Evolutionary conservation across 2,329 filamentous ascomycete genomes (phyloP), one percentile per base, ranked within the genome.

Genomic region (Thielaviopsis ethacetica): DNA sequence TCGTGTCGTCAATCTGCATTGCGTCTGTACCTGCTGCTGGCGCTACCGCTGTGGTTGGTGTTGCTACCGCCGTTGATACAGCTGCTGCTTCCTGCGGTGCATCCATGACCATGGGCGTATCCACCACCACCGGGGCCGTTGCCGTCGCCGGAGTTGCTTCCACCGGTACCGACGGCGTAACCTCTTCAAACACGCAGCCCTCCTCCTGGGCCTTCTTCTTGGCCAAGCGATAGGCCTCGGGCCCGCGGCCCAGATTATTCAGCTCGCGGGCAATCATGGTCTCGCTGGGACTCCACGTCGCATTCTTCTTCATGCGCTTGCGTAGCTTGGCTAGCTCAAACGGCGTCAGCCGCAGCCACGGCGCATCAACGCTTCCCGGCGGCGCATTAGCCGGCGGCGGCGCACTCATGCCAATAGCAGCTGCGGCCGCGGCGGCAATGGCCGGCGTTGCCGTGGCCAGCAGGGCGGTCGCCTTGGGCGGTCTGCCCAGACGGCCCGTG

Each of bases 281-380:
- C 65, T 88, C 85, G 63, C 86, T 91, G 0, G 88, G 88, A 2
- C 81, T 83, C 88, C 88, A 93, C 4, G 87, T 84, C 0, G 87
- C 85, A 66, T 93, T 93, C 76, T 93, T 93, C 78, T 93, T 93
- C 88, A 93, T 93, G 19, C 85, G 79, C 71, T 93, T 93, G 62
- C 88, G 76, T 7, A 93, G 75, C 63, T 82, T 79, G 0, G 82
- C 82, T 53, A 86, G 73, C 67, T 86, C 83, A 62, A 80, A 84
- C 17, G 76, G 73, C 6, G 82, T 85, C 44, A 86, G 73, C 64
- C 81, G 81, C 24, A 85, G 72, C 83, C 83, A 86, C 0, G 83
- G 83, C 12, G 80, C 77, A 65, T 84, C 78, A 2, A 73, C 65
- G 59, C 80, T 82, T 27, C 82, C 82, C 15, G 78, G 70, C 1